phyloP scores from a whole-genome alignment of 306 rosid genomes.

The Morella rubra region DNA sequence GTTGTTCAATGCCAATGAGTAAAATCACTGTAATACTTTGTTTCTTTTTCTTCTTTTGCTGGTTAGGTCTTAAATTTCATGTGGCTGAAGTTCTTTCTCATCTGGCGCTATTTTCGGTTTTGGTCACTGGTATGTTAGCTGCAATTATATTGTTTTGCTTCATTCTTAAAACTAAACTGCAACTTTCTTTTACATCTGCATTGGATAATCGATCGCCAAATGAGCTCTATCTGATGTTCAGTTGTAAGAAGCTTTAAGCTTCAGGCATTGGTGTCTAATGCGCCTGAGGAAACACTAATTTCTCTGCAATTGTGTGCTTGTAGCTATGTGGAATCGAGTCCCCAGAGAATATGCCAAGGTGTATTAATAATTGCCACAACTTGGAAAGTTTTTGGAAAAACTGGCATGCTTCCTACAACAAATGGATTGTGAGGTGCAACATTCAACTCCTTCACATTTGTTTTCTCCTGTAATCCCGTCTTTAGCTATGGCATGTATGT shows the following conservation, averaged over 20 bases:
- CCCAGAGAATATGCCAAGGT: constrained; percentile 97
- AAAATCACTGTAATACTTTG: constrained; percentile 10
- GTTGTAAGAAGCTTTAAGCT: constrained; percentile 22
- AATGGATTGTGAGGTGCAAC: constrained; percentile 95
- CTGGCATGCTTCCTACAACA: constrained; percentile 99
- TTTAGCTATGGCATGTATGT: constrained; percentile 5
- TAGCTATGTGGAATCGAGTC: constrained; percentile 82
- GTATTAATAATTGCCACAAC: constrained; percentile 84
- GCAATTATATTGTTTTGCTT: not conserved
- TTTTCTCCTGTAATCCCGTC: constrained; percentile 18
- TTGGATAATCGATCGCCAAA: not conserved
- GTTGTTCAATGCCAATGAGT: not conserved
- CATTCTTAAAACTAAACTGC: not conserved
- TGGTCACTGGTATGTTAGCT: constrained; percentile 79
- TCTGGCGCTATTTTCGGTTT: constrained; percentile 94
- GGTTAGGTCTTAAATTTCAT: constrained; percentile 87
- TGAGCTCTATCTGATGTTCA: not conserved
- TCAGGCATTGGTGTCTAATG: constrained; percentile 5
- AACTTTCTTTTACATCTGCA: not conserved
- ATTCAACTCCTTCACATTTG: constrained; percentile 21
- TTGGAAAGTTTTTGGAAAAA: constrained; percentile 93
- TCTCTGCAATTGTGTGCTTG: constrained; percentile 25
- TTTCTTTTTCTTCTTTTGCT: constrained; percentile 25
- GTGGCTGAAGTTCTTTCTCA: constrained; percentile 89
- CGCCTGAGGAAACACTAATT: constrained; percentile 21